Evolutionary conservation across 1,284 basidiomycete genomes (phyloP), one percentile per base, ranked within the genome.

Genomic region (Marasmius tenuissimus): DNA sequence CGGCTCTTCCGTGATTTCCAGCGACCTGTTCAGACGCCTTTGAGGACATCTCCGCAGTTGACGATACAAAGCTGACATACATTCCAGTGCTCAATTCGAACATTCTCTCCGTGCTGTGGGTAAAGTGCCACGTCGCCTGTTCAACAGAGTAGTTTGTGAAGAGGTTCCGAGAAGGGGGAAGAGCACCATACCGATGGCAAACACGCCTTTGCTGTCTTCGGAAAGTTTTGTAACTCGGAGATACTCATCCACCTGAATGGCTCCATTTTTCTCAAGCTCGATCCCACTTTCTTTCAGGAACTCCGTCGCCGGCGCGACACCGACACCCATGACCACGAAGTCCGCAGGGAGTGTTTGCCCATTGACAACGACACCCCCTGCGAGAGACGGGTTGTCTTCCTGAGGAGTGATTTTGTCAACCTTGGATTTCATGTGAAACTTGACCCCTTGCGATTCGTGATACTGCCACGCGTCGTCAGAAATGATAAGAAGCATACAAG

Each of bases 81-180:
- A 75, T 93, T 96, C 94, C 94, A 97, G 75, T 97, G 95, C 76
- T 97, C 95, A 64, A 96, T 90, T 49, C 94, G 78, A 57, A 78
- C 77, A 62, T 78, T 71, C 56, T 81, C 81, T 3, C 86, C 86
- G 3, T 76, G 75, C 68, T 92, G 88, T 3, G 92, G 90, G 72
- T 92, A 94, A 59, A 87, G 82, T 0, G 94, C 94, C 69, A 97
- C 96, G 76, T 97, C 95, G 55, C 87, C 85, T 86, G 59, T 33
- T 47, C 22, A 50, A 60, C 35, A 22, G 53, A 51, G 16, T n/a
- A 12, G 35, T 12, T 10, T 39, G 16, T 22, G 10, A 52, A 16
- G 7, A 12, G 20, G 16, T 22, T 22, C 33, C 12, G 56, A 54
- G 34, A 9, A 45, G 27, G 8, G 39, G 34, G 40, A 34, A 52